Base-by-base conservation (phyloP, 129 eudicot genomes). In the Mikania micrantha region DNA sequence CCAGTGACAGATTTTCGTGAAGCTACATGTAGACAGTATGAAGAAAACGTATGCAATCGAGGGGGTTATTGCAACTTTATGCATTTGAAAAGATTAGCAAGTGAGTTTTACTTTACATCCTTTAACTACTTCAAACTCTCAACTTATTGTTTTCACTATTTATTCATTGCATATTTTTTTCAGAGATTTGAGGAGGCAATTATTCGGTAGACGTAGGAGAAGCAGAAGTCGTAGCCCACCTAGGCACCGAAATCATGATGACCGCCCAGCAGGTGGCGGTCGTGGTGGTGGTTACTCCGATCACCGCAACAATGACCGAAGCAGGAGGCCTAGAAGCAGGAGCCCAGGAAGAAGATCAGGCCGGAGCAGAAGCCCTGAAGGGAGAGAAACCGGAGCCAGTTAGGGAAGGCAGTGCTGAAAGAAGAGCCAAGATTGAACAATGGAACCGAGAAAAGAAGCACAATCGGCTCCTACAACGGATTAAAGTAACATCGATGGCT, bases 1-100 rank as follows among this genome's bases (percentile, higher is more conserved):
- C 99, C 99, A 4, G 99, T 93, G 73, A 93, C 99, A 10, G 99
- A 93, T 72, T 93, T 93, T 34, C 96, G 99, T 70, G 99, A 94
- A 74, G 99, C 97, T 49, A 94, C 99, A 8, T 94, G 99, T 67
- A 79, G 97, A 71, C 97, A 94, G 70, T 94, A 94, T 42, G 99
- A 94, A 67, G 99, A 93, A 81, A 87, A 93, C 59, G 95, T 85
- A 52, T 93, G 99, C 80, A 89, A 87, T 62, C 85, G 99, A 58
- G 99, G 99, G 70, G 99, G 99, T 48, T 93, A 93, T 77, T 93
- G 97, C 83, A 94, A 94, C 77, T 89, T 94, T 75, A 94, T 94
- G 99, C 99, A 94, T 81, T 79, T 94, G 54, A 94, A 94, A 94
- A 87, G 83, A 94, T 94, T 42, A 85, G 85, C 97, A 87, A 85